Evolutionary conservation across 2,329 filamentous ascomycete genomes (phyloP).

Genomic region (Dryadomyces quercus-mongolicae): DNA sequence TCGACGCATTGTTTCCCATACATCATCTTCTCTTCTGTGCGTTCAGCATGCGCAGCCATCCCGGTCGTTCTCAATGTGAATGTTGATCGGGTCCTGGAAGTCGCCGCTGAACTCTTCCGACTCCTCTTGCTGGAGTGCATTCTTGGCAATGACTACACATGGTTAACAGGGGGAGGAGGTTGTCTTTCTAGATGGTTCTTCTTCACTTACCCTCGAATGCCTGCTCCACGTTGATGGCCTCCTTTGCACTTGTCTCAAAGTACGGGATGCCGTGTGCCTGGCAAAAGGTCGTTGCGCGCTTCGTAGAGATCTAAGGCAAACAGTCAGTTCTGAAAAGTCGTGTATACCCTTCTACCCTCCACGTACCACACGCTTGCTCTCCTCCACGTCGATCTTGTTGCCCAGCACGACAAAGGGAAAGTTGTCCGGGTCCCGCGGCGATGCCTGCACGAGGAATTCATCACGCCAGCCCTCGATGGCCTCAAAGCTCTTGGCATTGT

Average conservation of each 20-base stretch:
- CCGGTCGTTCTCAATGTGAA: constrained; percentile 87
- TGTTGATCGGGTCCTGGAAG: constrained; percentile 96
- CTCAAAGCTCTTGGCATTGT: constrained; percentile 98
- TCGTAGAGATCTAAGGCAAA: constrained; percentile 63
- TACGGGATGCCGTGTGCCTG: constrained; percentile 96
- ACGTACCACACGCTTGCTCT: constrained; percentile 82
- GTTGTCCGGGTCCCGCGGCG: constrained; percentile 88
- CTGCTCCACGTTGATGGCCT: constrained; percentile 94
- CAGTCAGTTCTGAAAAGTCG: not conserved
- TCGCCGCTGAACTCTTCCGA: constrained; percentile 96
- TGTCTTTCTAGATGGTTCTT: not conserved
- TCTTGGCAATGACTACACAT: constrained; percentile 75
- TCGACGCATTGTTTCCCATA: not conserved
- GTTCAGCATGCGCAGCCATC: constrained; percentile 84
- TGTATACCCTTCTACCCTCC: not conserved
- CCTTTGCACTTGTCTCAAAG: constrained; percentile 98
- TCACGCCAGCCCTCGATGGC: constrained; percentile 97
- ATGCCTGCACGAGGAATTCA: constrained; percentile 95
- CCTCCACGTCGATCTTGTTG: constrained; percentile 98
- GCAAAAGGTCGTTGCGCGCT: constrained; percentile 94
- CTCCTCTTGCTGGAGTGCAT: constrained; percentile 91
- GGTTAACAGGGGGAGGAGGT: not conserved
- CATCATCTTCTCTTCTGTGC: not conserved
- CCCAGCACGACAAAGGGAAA: constrained; percentile 97
- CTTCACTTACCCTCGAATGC: constrained; percentile 47